phyloP scores from a whole-genome alignment of 129 eudicot species.

The Kitagawia praeruptora region DNA sequence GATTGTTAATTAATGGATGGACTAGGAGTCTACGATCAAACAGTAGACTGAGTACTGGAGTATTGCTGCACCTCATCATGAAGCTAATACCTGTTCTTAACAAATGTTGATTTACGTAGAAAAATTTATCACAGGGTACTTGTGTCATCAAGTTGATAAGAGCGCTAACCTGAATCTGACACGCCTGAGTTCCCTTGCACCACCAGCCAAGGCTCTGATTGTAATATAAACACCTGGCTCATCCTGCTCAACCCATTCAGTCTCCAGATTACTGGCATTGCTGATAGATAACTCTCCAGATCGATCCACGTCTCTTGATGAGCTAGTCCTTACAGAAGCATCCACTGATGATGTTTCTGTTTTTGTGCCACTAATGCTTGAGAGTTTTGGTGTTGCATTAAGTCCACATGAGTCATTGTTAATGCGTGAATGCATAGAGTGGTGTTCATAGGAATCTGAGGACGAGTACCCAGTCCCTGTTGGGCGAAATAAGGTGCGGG shows the following conservation, averaged over 20 bases:
- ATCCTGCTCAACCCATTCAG: conserved; percentile 92
- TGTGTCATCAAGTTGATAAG: neutral
- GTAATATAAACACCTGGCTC: conserved; percentile 96
- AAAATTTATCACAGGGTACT: too few relatives aligned
- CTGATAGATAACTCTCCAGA: conserved; percentile 78
- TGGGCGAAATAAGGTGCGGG: conserved; percentile 60
- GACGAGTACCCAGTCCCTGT: conserved; percentile 45
- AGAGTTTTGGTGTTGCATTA: conserved; percentile 64
- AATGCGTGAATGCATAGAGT: conserved; percentile 32
- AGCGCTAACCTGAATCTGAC: conserved; percentile 78
- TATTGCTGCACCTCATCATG: too few relatives aligned
- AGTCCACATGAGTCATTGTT: conserved; percentile 54
- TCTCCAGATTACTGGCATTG: conserved; percentile 73
- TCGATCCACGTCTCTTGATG: conserved; percentile 68
- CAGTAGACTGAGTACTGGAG: neutral
- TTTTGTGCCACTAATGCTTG: conserved; percentile 64
- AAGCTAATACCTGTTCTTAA: too few relatives aligned
- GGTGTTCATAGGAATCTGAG: conserved; percentile 59
- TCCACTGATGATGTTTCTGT: conserved; percentile 70
- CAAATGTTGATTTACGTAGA: too few relatives aligned
- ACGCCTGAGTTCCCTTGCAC: conserved; percentile 83
- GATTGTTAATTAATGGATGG: neutral
- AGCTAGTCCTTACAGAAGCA: conserved; percentile 64
- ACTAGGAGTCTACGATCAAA: neutral
- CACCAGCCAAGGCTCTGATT: conserved; percentile 75